Evolutionary conservation across 2,329 filamentous ascomycete genomes (phyloP).

Genomic region (Rhynchosporium agropyri): DNA sequence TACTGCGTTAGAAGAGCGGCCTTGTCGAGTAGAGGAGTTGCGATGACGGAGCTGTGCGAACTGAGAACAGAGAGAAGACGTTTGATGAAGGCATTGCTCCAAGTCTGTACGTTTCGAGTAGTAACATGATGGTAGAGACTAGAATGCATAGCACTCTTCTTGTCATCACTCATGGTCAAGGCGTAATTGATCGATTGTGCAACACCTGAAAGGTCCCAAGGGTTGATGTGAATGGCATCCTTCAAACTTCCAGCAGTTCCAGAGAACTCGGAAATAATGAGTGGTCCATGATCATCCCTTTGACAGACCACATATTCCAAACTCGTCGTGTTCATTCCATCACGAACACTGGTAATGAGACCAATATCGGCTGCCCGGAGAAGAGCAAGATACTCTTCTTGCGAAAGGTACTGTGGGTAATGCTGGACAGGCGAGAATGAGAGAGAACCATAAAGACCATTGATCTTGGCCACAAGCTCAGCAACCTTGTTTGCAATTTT

Average conservation of each 20-base stretch:
- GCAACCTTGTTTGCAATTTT: slow-evolving; percentile 88
- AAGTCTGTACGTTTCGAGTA: slow-evolving; percentile 81
- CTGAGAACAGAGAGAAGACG: slow-evolving; percentile 79
- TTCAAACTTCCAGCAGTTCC: slow-evolving; percentile 85
- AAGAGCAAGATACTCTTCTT: slow-evolving; percentile 93
- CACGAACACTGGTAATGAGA: slow-evolving; percentile 90
- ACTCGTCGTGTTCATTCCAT: slow-evolving; percentile 98
- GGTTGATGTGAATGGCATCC: slow-evolving; percentile 93
- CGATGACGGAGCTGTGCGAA: slow-evolving; percentile 71
- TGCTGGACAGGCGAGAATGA: slow-evolving; percentile 91
- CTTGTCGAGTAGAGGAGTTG: slow-evolving; percentile 82
- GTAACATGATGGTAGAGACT: slow-evolving; percentile 83
- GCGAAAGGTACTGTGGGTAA: slow-evolving; percentile 88
- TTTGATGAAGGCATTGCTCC: slow-evolving; percentile 79
- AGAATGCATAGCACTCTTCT: slow-evolving; percentile 69
- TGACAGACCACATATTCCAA: slow-evolving; percentile 94
- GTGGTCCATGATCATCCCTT: slow-evolving; percentile 79
- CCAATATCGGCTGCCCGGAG: slow-evolving; percentile 88
- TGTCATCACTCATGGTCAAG: slow-evolving; percentile 70
- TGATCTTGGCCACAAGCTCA: slow-evolving; percentile 88
- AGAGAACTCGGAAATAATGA: slow-evolving; percentile 96
- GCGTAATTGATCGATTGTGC: slow-evolving; percentile 82
- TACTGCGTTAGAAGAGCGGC: slow-evolving; percentile 74
- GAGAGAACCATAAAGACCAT: slow-evolving; percentile 84
- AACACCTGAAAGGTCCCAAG: slow-evolving; percentile 86